A percentile compares a stretch with the other conserved stretches of the same genome.
These are phyloP conservation scores for Podila clonocystis DNA, from an alignment of 192 early-diverging fungal species.

Conservation along the genomic window DNA sequence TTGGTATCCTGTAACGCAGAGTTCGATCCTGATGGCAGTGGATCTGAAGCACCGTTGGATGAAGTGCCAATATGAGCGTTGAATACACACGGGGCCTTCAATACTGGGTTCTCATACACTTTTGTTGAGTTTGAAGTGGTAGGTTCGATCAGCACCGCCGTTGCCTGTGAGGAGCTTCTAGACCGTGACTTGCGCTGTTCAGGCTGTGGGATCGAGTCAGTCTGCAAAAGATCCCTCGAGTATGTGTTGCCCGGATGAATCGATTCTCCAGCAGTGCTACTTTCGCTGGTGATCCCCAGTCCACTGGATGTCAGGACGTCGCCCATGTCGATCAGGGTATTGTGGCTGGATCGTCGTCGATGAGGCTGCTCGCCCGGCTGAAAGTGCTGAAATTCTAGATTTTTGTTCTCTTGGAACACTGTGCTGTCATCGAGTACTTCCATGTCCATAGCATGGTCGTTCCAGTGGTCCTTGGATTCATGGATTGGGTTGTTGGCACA, in stretches of 20 bases:
- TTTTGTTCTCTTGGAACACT: not conserved
- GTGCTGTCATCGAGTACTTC: not conserved
- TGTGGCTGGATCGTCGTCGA: constrained; percentile 5
- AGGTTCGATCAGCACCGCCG: not conserved
- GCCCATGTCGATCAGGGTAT: not conserved
- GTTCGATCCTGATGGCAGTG: not conserved
- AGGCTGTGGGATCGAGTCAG: not conserved
- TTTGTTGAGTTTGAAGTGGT: not conserved
- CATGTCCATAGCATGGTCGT: not conserved
- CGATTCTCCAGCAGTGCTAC: not conserved
- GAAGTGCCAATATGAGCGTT: not conserved
- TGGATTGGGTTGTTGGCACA: no score
- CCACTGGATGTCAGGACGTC: not conserved
- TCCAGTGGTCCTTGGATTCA: not conserved
- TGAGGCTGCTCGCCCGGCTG: not conserved
- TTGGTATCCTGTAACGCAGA: constrained; percentile 6
- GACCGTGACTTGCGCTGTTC: not conserved
- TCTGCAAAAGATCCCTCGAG: not conserved
- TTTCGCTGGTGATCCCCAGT: not conserved
- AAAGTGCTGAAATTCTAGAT: no score
- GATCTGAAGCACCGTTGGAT: not conserved
- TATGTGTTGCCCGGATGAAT: not conserved
- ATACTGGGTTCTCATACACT: not conserved
- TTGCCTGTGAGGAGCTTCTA: not conserved
- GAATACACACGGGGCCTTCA: not conserved